Conservation (phyloP, 2,329 filamentous ascomycete genomes). For the Talaromyces sp. region DNA sequence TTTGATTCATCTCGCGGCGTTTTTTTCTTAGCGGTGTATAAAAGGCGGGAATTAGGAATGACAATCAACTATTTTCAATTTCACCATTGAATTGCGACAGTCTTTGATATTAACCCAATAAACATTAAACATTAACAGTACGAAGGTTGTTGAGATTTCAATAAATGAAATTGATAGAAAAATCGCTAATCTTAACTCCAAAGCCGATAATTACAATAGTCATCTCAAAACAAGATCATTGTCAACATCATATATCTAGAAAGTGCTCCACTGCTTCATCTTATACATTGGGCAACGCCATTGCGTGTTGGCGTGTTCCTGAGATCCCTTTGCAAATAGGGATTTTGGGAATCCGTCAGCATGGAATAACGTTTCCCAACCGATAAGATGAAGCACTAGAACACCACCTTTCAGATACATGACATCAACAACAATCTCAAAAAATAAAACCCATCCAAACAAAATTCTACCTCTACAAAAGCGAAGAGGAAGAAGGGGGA, state of each 20-base stretch:
- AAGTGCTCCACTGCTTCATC: too few species aligned
- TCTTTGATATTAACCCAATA: too few species aligned
- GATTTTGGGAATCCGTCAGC: too few species aligned
- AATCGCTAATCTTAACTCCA: not conserved
- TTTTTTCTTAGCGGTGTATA: constrained; percentile 26
- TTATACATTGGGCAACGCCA: too few species aligned
- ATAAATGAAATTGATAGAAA: not conserved
- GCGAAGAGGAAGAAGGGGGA: not conserved
- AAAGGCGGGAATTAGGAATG: constrained; percentile 29
- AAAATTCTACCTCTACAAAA: not conserved
- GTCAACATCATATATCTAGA: too few species aligned
- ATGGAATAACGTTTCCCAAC: too few species aligned
- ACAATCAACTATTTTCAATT: constrained; percentile 10
- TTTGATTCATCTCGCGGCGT: constrained; percentile 10
- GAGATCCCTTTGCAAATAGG: too few species aligned
- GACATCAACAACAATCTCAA: not conserved
- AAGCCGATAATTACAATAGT: not conserved
- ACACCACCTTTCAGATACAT: too few species aligned
- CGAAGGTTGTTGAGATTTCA: not conserved
- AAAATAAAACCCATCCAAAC: not conserved
- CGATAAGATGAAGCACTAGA: too few species aligned
- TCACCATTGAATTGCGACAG: not conserved
- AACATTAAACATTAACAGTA: not conserved
- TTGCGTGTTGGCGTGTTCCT: too few species aligned
- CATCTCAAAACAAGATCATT: not conserved